Conservation (phyloP, 352 stramenopile species). For the Aphanomyces cochlioides region DNA sequence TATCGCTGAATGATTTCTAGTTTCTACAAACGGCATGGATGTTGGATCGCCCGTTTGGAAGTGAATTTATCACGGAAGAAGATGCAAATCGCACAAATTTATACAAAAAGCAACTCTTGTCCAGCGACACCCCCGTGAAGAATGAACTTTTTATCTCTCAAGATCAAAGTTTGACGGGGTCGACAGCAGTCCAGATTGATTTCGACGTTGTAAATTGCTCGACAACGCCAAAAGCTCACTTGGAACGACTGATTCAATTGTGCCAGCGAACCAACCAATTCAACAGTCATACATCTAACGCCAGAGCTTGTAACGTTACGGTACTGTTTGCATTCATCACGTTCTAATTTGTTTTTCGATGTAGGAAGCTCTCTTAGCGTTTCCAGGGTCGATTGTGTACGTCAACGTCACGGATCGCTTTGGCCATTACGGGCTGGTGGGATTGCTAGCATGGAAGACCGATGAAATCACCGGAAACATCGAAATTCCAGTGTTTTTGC, state of each 20-base stretch:
- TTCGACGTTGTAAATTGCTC: slow-evolving; percentile 58
- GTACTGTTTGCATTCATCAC: slow-evolving; percentile 49
- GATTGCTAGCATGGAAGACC: slow-evolving; percentile 40
- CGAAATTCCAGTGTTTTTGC: slow-evolving; percentile 54
- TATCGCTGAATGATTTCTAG: slow-evolving; percentile 36
- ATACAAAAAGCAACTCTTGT: slow-evolving; percentile 56
- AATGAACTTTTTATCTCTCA: not conserved
- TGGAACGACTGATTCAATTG: slow-evolving; percentile 48
- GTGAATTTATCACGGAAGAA: slow-evolving; percentile 38
- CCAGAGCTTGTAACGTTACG: not conserved
- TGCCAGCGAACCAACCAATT: slow-evolving; percentile 74
- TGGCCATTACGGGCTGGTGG: slow-evolving; percentile 71
- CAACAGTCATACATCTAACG: slow-evolving; percentile 36
- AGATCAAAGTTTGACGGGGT: slow-evolving; percentile 30
- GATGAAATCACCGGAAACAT: slow-evolving; percentile 13
- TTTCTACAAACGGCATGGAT: slow-evolving; percentile 4
- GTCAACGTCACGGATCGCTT: slow-evolving; percentile 68
- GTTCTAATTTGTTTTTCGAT: slow-evolving; percentile 37
- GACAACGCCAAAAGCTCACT: not conserved
- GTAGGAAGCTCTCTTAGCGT: slow-evolving; percentile 33
- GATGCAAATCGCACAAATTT: slow-evolving; percentile 48
- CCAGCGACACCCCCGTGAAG: slow-evolving; percentile 26
- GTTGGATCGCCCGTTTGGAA: slow-evolving; percentile 17
- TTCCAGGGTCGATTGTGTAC: slow-evolving; percentile 39
- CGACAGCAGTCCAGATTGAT: slow-evolving; percentile 45